Conservation (phyloP, 2,329 filamentous ascomycete species). For the Penicillium italicum region DNA sequence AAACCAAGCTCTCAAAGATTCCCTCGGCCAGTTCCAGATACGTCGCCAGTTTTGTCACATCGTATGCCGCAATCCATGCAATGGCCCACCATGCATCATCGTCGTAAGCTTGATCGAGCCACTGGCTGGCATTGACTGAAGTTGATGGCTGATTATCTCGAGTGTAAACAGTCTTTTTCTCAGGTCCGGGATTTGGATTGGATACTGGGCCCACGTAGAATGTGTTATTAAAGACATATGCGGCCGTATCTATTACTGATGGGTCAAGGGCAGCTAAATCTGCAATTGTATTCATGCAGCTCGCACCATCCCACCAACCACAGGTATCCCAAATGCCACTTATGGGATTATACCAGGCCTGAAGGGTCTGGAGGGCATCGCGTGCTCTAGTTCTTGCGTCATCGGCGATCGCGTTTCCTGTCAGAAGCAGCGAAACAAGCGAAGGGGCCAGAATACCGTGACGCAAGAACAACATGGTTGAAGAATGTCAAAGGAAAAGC, state of each 20-base stretch:
- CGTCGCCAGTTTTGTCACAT: constrained; percentile 44
- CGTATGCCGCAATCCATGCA: constrained; percentile 55
- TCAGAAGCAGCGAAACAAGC: constrained; percentile 9
- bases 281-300: constrained; percentile 60
- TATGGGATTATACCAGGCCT: constrained; percentile 58
- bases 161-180: constrained; percentile 11
- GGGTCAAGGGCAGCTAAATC: constrained; percentile 48
- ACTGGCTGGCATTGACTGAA: constrained; percentile 23
- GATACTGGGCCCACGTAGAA: constrained; percentile 26
- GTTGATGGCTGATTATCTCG: constrained; percentile 5
- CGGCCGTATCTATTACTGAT: constrained; percentile 33
- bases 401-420: constrained; percentile 9
- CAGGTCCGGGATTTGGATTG: constrained; percentile 19
- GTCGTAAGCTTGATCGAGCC: constrained; percentile 44
- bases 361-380: constrained; percentile 46
- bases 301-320: constrained; percentile 73
- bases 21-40: constrained; percentile 49
- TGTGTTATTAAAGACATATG: constrained; percentile 45
- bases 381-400: constrained; percentile 15
- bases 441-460: constrained; percentile 6
- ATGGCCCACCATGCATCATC: constrained; percentile 55
- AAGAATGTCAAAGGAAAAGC: background rate
- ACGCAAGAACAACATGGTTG: constrained; percentile 14
- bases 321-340: constrained; percentile 62
- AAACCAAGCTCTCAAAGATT: constrained; percentile 49